Percentiles rank a stretch among this genome's conserved stretches.
Conservation (phyloP, 768 basidiomycete genomes). For the Coprinopsis sp. region DNA sequence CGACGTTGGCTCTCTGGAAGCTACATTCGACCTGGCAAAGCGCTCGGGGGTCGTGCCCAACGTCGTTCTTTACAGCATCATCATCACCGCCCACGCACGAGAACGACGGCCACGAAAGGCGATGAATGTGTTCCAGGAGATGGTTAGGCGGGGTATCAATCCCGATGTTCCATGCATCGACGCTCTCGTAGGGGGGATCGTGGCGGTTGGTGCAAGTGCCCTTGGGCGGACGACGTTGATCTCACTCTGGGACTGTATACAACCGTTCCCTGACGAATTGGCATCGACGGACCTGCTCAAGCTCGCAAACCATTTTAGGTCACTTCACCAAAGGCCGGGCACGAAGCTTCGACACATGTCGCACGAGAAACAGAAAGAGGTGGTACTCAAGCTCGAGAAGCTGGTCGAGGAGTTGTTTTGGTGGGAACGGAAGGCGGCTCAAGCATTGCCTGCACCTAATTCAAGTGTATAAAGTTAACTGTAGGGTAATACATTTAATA, state of each 20-base stretch:
- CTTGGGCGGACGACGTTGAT: slow-evolving; percentile 52
- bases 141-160: slow-evolving; percentile 54
- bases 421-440: too few species aligned
- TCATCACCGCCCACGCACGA: slow-evolving; percentile 70
- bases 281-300: slow-evolving; percentile 11
- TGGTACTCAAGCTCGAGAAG: background rate
- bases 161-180: slow-evolving; percentile 74
- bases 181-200: slow-evolving; percentile 65
- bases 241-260: slow-evolving; percentile 59
- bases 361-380: background rate
- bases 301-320: slow-evolving; percentile 5
- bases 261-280: slow-evolving; percentile 54
- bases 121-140: slow-evolving; percentile 50
- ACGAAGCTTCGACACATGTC: background rate
- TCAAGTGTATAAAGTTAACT: slow-evolving; percentile 9
- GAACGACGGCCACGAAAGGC: slow-evolving; percentile 51
- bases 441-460: too few species aligned
- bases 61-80: slow-evolving; percentile 69
- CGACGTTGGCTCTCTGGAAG: slow-evolving; percentile 53
- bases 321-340: background rate
- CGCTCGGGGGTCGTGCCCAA: slow-evolving; percentile 51
- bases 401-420: slow-evolving; percentile 3
- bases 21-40: slow-evolving; percentile 48
- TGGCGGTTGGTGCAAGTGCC: slow-evolving; percentile 46
- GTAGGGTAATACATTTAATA: background rate